Evolutionary conservation across 306 rosid species (phyloP), one percentile per base, ranked within the genome.

Genomic region (Albizia julibrissin): DNA sequence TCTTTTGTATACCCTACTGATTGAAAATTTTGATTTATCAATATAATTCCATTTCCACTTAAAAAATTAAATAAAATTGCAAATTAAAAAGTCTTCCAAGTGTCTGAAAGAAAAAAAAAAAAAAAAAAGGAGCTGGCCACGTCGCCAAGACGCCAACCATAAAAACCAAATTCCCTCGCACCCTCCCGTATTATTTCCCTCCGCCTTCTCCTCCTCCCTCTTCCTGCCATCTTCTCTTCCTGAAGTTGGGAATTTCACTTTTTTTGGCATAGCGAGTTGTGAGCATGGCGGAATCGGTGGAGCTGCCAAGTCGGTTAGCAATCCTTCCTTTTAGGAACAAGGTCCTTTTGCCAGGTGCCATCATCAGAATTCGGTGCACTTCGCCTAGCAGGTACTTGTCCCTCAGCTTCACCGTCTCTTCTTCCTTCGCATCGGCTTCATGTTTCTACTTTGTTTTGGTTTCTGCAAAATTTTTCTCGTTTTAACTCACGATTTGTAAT

Each of bases 241-340:
- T 69, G 22, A 49, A 83, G 29, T 47, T 76, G 64, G 67, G 43
- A 72, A 64, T 85, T 66, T 40, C 24, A 49, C 52, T 50, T 50
- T 58, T 37, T 3, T 13, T 24, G 0, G 49, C 10, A 27, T 76
- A 73, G 65, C 74, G 85, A 88, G 80, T 79, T 84, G 59, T 74
- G 1, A 83, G 4, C 79, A 95, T 95, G 99, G 92, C 92, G 70
- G 99, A 93, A 84, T 88, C 92, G 79, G 89, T 95, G 39, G 99
- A 93, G 90, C 89, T 95, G 21, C 99, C 99, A 42, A 82, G 91
- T 89, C 97, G 99, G 2, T 88, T 95, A 84, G 99, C 98, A 10
- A 95, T 95, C 76, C 99, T 95, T 80, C 99, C 99, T 9, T 95
- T 95, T 89, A 88, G 93, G 77, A 95, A 95, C 91, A 95, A 95